phyloP scores from a whole-genome alignment of 2,329 filamentous ascomycete genomes.

The Colletotrichum sp. region DNA sequence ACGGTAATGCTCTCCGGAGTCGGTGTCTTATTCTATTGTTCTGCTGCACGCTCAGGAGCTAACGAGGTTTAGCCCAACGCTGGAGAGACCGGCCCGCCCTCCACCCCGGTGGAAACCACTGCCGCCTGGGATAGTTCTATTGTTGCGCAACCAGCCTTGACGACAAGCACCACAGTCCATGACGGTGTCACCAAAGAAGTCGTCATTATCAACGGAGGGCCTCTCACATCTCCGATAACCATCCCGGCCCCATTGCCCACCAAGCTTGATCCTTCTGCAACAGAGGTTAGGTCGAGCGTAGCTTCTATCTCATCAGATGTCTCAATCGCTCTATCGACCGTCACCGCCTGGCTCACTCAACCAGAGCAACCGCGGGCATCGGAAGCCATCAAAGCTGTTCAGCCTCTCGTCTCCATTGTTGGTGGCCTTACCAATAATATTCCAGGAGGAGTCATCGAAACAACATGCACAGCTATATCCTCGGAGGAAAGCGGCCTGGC shows the following conservation, averaged over 20 bases:
- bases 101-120: background rate
- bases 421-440: background rate
- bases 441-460: background rate
- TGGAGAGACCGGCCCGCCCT: background rate
- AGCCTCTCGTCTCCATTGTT: background rate
- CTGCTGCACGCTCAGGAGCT: background rate
- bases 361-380: background rate
- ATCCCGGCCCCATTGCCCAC: background rate
- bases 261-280: background rate
- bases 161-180: background rate
- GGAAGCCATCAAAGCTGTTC: background rate
- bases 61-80: rapidly evolving
- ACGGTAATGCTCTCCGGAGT: background rate
- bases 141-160: background rate
- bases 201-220: background rate
- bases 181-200: background rate
- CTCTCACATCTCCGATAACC: background rate
- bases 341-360: background rate
- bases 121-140: background rate
- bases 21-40: background rate
- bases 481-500: rapidly evolving
- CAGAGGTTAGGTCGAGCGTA: background rate
- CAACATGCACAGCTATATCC: rapidly evolving
- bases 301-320: background rate
- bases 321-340: background rate